Conservation (phyloP, 176 grass and related monocot genomes). For the Phyllostachys edulis region DNA sequence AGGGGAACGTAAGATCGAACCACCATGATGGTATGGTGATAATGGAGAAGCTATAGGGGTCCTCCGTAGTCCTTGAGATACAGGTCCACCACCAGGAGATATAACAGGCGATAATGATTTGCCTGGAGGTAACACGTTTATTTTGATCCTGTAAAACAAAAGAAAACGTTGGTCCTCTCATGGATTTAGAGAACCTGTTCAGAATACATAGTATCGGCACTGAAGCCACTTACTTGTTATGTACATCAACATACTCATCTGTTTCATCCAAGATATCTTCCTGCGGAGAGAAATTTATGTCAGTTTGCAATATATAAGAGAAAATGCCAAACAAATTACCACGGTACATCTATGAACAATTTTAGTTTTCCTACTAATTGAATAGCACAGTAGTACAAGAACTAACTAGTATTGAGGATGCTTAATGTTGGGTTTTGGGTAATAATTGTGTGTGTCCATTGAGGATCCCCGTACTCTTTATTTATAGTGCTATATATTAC, state of each 20-base stretch:
- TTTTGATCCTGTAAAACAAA: conserved; percentile 74
- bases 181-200: not conserved
- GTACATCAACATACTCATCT: conserved; percentile 96
- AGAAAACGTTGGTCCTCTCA: not conserved
- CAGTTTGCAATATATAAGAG: conserved; percentile 8
- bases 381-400: not conserved
- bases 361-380: not conserved
- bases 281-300: conserved; percentile 32
- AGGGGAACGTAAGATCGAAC: conserved; percentile 50
- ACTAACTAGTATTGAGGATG: conserved; percentile 2
- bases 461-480: no score
- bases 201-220: not conserved
- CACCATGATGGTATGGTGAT: conserved; percentile 52
- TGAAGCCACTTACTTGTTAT: conserved; percentile 79
- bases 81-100: conserved; percentile 48
- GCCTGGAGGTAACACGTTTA: conserved; percentile 92
- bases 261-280: conserved; percentile 98
- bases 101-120: conserved; percentile 53
- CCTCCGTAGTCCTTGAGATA: conserved; percentile 50
- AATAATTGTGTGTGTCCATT: no score
- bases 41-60: conserved; percentile 70
- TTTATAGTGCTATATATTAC: no score
- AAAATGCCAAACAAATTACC: not conserved
- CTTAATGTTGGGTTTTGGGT: no score
- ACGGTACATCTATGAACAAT: not conserved